Evolutionary conservation across 768 basidiomycete genomes (phyloP), one percentile per base, ranked within the genome.

Genomic region (Steccherinum ochraceum): DNA sequence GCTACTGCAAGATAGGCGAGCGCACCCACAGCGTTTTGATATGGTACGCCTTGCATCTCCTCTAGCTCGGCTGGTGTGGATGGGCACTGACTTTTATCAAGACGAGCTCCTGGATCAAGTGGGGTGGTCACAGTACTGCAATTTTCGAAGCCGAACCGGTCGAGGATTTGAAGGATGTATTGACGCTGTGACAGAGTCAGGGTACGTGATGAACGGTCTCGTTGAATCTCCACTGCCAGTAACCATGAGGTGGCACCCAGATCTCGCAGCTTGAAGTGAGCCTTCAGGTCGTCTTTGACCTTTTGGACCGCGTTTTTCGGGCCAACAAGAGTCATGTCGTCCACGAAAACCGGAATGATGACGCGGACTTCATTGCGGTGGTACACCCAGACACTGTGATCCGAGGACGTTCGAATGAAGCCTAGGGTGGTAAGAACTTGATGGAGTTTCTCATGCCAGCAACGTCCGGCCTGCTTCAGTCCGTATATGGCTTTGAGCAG

Each of bases 1-100:
- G 56, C 60, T 1, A 67, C 49, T 0, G 68, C 61, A 2, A 63
- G 52, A 53, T 69, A 72, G 48, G 70, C 63, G 5, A 71, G 67
- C 20, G 59, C 62, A 20, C 64, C 69, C 24, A 73, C 65, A 42
- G 63, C 55, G 40, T 51, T 49, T 16, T 44, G 52, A 49, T 66
- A 68, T 2, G 53, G 54, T 42, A 58, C 42, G 24, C 59, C 48
- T 2, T 47, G 52, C 50, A 56, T 54, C 24, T 49, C 40, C 30
- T 40, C 49, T 10, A 39, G 42, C 3, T 50, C 45, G 12, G 35
- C 24, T 3, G 53, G 23, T 4, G 35, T 23, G 27, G 51, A n/a
- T 19, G 52, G 52, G 1, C 11, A 16, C 11, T 11, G 26, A 25
- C 45, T 11, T 24, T 16, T n/a, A 12, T 13, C 24, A 41, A 40